These are phyloP conservation scores for Nicotiana attenuata DNA, from an alignment of 257 asterid species.

Conservation along the genomic window DNA sequence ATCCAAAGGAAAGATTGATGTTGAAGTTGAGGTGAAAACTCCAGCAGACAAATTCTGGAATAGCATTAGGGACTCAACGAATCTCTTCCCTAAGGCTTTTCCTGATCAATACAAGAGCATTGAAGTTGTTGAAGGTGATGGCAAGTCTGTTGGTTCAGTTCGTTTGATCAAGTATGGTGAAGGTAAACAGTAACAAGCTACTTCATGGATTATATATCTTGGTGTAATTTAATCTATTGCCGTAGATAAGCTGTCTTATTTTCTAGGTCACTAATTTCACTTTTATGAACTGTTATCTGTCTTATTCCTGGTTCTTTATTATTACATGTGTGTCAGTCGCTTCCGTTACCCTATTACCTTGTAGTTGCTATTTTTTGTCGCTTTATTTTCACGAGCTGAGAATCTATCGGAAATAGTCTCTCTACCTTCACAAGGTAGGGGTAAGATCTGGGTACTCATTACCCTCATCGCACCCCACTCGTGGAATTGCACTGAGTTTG, in stretches of 20 bases:
- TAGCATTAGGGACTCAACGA: slow-evolving; percentile 44
- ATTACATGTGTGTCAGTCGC: too few species aligned
- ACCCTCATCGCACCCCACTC: too few species aligned
- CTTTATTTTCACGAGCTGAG: too few species aligned
- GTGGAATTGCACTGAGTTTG: too few species aligned
- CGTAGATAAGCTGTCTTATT: not conserved
- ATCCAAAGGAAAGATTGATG: slow-evolving; percentile 44
- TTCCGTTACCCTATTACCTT: too few species aligned
- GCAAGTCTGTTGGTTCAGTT: slow-evolving; percentile 55
- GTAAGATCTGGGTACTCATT: too few species aligned
- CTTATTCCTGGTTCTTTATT: too few species aligned
- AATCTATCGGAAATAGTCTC: too few species aligned
- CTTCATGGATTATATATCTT: not conserved
- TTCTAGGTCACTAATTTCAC: not conserved
- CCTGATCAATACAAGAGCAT: slow-evolving; percentile 58
- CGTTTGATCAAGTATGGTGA: slow-evolving; percentile 50
- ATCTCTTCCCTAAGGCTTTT: slow-evolving; percentile 67
- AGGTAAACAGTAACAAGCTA: slow-evolving; percentile 26
- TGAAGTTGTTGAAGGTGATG: slow-evolving; percentile 78
- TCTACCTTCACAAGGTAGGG: too few species aligned
- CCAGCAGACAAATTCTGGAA: slow-evolving; percentile 56
- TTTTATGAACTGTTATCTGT: not conserved
- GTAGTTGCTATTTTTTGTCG: too few species aligned
- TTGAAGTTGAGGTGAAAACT: slow-evolving; percentile 54
- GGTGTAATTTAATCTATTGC: not conserved